Evolutionary conservation across 306 rosid species (phyloP), one percentile per base, ranked within the genome.

Genomic region (Senna siamea): DNA sequence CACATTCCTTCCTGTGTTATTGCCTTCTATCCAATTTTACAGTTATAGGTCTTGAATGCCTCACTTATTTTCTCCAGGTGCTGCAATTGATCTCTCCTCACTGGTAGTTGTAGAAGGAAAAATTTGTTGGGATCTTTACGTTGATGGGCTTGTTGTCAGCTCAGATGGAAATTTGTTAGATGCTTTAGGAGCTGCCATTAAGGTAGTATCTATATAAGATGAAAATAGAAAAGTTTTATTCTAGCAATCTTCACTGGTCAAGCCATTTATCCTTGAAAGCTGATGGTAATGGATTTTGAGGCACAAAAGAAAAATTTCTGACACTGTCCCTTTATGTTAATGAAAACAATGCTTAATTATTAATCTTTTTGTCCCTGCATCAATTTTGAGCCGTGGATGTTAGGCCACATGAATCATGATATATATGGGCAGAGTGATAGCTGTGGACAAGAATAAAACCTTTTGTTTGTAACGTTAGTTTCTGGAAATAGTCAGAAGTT

Each of bases 121-220:
- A 85, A 75, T 89, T 47, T 93, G 98, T 85, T 91, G 98, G 98
- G 92, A 89, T 78, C 93, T 93, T 70, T 93, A 93, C 76, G 81
- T 91, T 50, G 98, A 91, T 20, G 92, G 97, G 69, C 93, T 93
- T 70, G 93, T 93, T 57, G 80, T 93, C 52, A 77, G 96, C 52
- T 89, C 96, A 46, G 97, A 93, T 52, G 98, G 98, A 52, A 91
- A 93, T 86, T 81, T 89, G 72, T 85, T 93, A 76, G 98, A 93
- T 70, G 89, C 96, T 60, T 76, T 91, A 6, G 91, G 93, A 9
- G 96, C 98, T 78, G 96, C 98, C 65, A 85, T 93, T 66, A 93
- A 91, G 98, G 98, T 93, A 85, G 44, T 23, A 71, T 63, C 46
- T 56, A 18, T n/a, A 47, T 69, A 9, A 48, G 72, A 23, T 2